Conservation (phyloP, 352 stramenopile species). For the Pythium aristosporum region DNA sequence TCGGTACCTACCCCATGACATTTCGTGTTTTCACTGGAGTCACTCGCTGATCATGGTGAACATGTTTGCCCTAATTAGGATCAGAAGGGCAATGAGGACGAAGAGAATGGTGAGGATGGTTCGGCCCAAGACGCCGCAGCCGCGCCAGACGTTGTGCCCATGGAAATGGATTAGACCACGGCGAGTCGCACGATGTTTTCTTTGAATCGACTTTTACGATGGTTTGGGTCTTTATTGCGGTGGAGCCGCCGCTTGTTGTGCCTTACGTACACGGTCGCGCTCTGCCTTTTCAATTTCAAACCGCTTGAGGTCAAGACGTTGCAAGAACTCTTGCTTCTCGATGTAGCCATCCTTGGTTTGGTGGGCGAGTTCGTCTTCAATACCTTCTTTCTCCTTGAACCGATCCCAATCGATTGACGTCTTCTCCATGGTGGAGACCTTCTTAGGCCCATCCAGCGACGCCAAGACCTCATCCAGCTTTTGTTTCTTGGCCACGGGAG, state of each 20-base stretch:
- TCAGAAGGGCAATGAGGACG: constrained; percentile 51
- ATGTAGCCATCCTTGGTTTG: constrained; percentile 94
- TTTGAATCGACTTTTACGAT: background rate
- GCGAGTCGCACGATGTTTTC: background rate
- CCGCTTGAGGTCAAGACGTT: constrained; percentile 83
- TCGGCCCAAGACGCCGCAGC: constrained; percentile 38
- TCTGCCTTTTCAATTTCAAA: constrained; percentile 91
- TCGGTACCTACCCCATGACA: constrained; percentile 9
- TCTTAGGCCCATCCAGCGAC: constrained; percentile 86
- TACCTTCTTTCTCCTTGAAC: constrained; percentile 92
- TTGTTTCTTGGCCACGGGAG: constrained; percentile 27
- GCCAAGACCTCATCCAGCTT: constrained; percentile 85
- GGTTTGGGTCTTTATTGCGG: background rate
- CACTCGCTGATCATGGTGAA: background rate
- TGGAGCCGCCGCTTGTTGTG: constrained; percentile 37
- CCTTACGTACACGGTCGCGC: constrained; percentile 70
- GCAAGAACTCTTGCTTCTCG: constrained; percentile 95
- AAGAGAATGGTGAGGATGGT: constrained; percentile 30
- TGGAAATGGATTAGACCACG: constrained; percentile 62
- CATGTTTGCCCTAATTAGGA: constrained; percentile 28
- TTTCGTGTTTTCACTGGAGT: background rate
- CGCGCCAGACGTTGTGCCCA: constrained; percentile 66
- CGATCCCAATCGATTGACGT: constrained; percentile 94
- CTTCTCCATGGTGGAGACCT: constrained; percentile 95
- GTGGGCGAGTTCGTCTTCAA: constrained; percentile 92